Evolutionary conservation across 352 stramenopile genomes (phyloP), one percentile per base, ranked within the genome.

Genomic region (Phytophthora macrochlamydospora): DNA sequence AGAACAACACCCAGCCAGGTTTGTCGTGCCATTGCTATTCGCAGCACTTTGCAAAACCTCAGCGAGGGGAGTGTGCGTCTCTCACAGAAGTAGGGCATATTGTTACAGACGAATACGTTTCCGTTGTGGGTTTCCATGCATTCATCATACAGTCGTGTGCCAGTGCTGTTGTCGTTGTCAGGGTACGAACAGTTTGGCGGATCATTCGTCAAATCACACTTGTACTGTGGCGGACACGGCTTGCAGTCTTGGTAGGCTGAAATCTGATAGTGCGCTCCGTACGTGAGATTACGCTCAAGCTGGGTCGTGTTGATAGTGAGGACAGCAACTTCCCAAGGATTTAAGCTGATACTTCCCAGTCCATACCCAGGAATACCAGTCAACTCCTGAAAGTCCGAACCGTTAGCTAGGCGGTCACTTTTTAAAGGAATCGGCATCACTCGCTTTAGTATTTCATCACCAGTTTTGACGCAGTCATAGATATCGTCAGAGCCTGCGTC

Each of bases 241-340:
- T 97, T 98, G 73, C 97, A 99, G 73, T 97, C 85, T 42, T 93
- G 77, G 71, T 99, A 99, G 1, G 98, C 84, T 0, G 87, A 92
- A 38, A 99, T 83, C 73, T 94, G 79, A 74, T 98, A 99, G 77
- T 99, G 94, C 9, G 96, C 91, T 31, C 91, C 90, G 79, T 99
- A 99, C 2, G 96, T 99, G 56, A 99, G 81, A 67, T 99, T 99
- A 13, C 78, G 84, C 12, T 80, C 75, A 9, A 99, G 62, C 5
- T 76, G 67, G 4, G 85, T 96, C 37, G 97, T 88, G 78, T 99
- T 96, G 33, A 99, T 85, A 5, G 96, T 99, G 7, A 99, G 63
- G 5, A 94, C 82, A 0, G 89, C 90, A 59, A 98, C 91, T 43
- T 99, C 94, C 30, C 90, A 93, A 14, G 93, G 85, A 32, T 97